Conservation (phyloP, 176 grass and related monocot species). For the Eremochloa ophiuroides region DNA sequence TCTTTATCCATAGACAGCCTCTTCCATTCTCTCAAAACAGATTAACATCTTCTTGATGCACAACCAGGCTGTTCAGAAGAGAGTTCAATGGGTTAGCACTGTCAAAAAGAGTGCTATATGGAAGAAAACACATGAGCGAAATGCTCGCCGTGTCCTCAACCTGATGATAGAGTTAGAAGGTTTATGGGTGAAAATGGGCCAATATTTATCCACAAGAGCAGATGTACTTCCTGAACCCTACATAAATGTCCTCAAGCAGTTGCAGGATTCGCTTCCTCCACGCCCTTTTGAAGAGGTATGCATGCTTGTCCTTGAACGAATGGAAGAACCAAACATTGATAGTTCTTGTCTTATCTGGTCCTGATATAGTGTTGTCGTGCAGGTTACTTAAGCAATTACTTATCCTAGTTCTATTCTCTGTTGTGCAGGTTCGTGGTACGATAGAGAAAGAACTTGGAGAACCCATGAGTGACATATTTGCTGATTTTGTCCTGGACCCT, state of each 20-base stretch:
- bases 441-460: slow-evolving; percentile 89
- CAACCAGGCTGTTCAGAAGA: slow-evolving; percentile 78
- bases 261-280: slow-evolving; percentile 94
- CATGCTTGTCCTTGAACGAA: slow-evolving; percentile 9
- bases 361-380: neutral
- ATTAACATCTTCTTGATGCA: slow-evolving; percentile 37
- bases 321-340: slow-evolving; percentile 4
- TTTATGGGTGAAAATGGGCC: slow-evolving; percentile 94
- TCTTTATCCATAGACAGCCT: slow-evolving; percentile 17
- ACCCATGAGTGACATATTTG: slow-evolving; percentile 69
- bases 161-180: slow-evolving; percentile 94
- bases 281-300: slow-evolving; percentile 77
- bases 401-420: neutral
- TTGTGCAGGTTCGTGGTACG: slow-evolving; percentile 69
- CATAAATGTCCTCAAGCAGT: slow-evolving; percentile 72
- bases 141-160: slow-evolving; percentile 83
- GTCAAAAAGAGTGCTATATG: slow-evolving; percentile 57
- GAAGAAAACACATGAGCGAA: slow-evolving; percentile 76
- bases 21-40: neutral
- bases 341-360: neutral
- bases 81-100: slow-evolving; percentile 71
- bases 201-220: slow-evolving; percentile 95
- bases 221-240: slow-evolving; percentile 95
- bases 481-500: slow-evolving; percentile 71
- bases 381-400: neutral